Percentiles rank a stretch among this genome's conserved stretches.
phyloP scores from a whole-genome alignment of 768 basidiomycete genomes.

The Mycena olivaceomarginata region DNA sequence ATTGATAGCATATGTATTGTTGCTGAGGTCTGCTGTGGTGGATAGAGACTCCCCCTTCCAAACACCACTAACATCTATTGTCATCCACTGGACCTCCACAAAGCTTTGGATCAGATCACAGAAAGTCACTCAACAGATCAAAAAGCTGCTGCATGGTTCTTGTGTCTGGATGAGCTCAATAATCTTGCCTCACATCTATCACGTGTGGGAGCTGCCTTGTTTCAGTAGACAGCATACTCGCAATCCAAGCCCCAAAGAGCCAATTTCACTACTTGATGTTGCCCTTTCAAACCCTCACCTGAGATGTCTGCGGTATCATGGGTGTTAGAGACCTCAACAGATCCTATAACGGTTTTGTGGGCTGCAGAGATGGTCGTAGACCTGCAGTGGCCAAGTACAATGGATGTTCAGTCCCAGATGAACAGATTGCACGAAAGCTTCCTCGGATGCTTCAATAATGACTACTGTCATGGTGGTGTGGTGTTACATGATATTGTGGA shows the following conservation, averaged over 20 bases:
- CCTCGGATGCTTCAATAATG: not conserved
- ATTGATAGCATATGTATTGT: not conserved
- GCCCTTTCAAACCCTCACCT: not conserved
- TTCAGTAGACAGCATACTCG: not conserved
- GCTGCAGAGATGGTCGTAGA: not conserved
- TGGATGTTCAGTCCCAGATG: not conserved
- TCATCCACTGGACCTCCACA: too few relatives aligned
- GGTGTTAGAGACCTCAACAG: not conserved
- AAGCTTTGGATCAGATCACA: too few relatives aligned
- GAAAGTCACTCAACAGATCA: too few relatives aligned
- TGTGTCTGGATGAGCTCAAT: too few relatives aligned
- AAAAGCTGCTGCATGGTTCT: too few relatives aligned
- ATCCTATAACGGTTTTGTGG: not conserved
- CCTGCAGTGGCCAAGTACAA: not conserved
- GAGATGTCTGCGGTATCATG: not conserved
- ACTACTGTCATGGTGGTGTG: too few relatives aligned
- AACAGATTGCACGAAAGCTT: not conserved
- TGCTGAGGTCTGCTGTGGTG: too few relatives aligned
- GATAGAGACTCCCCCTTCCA: too few relatives aligned
- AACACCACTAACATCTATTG: too few relatives aligned
- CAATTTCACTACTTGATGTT: not conserved
- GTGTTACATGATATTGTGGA: too few relatives aligned
- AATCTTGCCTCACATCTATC: too few relatives aligned
- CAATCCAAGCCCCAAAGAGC: not conserved
- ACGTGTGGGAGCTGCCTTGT: too few relatives aligned